These are phyloP conservation scores for Solanum dulcamara DNA, from an alignment of 257 asterid species.

Conservation along the genomic window DNA sequence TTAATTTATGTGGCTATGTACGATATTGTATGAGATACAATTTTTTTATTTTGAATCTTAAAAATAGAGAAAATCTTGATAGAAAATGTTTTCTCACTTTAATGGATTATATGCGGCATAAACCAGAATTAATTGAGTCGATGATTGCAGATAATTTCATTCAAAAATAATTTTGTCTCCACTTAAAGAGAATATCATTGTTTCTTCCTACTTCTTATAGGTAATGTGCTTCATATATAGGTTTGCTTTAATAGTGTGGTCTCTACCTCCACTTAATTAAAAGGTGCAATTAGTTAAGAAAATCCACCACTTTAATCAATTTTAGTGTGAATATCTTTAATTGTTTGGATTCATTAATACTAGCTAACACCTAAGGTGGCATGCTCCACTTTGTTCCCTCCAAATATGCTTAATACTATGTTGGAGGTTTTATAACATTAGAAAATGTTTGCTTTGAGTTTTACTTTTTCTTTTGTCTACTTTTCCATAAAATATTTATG, in stretches of 20 bases:
- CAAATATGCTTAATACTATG: constrained; percentile 6
- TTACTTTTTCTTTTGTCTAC: background rate
- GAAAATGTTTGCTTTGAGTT: background rate
- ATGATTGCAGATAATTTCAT: background rate
- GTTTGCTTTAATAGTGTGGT: background rate
- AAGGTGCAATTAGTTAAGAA: background rate
- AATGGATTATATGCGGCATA: background rate
- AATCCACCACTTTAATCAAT: constrained; percentile 9
- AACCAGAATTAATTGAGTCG: background rate
- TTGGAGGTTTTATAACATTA: constrained; percentile 1
- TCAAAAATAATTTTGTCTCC: background rate
- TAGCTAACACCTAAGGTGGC: constrained; percentile 44
- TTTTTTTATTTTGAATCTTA: background rate
- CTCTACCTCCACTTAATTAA: constrained; percentile 5
- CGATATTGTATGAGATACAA: background rate
- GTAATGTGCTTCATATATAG: background rate
- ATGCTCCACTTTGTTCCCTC: constrained; percentile 47
- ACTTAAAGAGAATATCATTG: background rate
- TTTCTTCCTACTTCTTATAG: background rate
- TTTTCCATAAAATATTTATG: background rate
- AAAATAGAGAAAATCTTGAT: background rate
- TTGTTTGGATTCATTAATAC: background rate
- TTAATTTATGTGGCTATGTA: background rate
- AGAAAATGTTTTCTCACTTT: background rate
- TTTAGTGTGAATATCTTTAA: constrained; percentile 16